A percentile compares a stretch with the other conserved stretches of the same genome.
Conservation (phyloP, 2,329 filamentous ascomycete genomes). For the Purpureocillium takamizusanense region DNA sequence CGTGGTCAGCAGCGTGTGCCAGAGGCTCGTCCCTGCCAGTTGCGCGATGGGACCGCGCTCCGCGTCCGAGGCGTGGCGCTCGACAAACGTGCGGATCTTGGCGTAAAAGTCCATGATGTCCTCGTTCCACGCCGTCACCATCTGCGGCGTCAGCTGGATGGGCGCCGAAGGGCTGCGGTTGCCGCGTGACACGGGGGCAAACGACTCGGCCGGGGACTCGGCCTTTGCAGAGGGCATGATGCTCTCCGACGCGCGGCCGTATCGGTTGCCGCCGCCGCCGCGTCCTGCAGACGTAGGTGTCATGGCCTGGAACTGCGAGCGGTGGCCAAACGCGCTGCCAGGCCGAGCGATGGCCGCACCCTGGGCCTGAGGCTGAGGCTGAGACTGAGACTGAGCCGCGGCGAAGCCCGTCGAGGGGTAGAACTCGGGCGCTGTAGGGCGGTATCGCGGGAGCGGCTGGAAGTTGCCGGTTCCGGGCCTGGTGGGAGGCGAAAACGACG, state of each 20-base stretch:
- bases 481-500: slow-evolving; percentile 6
- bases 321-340: slow-evolving; percentile 13
- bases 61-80: slow-evolving; percentile 21
- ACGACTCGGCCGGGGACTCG: slow-evolving; percentile 8
- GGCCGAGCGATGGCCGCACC: slow-evolving; percentile 11
- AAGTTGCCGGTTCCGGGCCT: slow-evolving; percentile 4
- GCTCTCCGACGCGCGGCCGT: slow-evolving; percentile 19
- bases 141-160: slow-evolving; percentile 25
- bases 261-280: too few relatives aligned
- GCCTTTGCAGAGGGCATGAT: slow-evolving; percentile 3
- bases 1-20: slow-evolving; percentile 25
- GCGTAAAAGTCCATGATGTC: slow-evolving; percentile 27
- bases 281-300: slow-evolving; percentile 18
- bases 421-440: slow-evolving; percentile 23
- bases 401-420: slow-evolving; percentile 14
- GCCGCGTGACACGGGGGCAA: slow-evolving; percentile 11
- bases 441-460: slow-evolving; percentile 14
- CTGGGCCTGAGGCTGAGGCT: too few relatives aligned
- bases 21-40: slow-evolving; percentile 20
- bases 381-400: too few relatives aligned
- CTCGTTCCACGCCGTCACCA: slow-evolving; percentile 23
- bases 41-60: slow-evolving; percentile 17
- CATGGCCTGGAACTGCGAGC: slow-evolving; percentile 17
- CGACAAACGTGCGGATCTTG: slow-evolving; percentile 25
- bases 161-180: slow-evolving; percentile 15